phyloP scores from a whole-genome alignment of 164 flowering plant genomes.

The Magnolia sinica region DNA sequence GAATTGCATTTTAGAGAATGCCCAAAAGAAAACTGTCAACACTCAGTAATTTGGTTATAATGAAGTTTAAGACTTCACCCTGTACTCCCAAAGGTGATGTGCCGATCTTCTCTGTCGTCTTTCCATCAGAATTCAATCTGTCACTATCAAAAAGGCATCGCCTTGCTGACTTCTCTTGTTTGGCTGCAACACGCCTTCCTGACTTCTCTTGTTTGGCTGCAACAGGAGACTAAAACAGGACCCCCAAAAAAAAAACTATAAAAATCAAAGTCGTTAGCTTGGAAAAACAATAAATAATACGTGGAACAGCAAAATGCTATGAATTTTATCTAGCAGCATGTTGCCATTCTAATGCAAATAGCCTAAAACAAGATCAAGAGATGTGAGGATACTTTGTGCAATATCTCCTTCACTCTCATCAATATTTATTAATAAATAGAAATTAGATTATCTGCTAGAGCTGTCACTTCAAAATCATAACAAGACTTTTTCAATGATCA shows the following conservation, averaged over 20 bases:
- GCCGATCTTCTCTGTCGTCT: not conserved
- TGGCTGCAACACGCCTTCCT: slow-evolving; percentile 1
- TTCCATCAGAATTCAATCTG: not conserved
- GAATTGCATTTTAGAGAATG: not conserved
- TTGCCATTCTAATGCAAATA: no score
- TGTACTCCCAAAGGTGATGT: not conserved
- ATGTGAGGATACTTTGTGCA: no score
- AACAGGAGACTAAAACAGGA: slow-evolving; percentile 2
- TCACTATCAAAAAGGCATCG: slow-evolving; percentile 1
- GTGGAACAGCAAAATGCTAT: not conserved
- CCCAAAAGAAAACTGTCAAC: slow-evolving; percentile 4
- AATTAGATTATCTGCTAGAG: not conserved
- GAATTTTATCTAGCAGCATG: no score
- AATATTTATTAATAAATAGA: not conserved
- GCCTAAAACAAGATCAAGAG: no score
- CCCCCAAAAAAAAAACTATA: not conserved
- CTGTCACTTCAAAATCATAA: not conserved
- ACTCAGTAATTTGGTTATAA: not conserved
- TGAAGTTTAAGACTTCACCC: slow-evolving; percentile 5
- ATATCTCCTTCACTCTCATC: not conserved
- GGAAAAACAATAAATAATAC: not conserved
- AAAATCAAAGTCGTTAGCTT: not conserved
- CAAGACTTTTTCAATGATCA: not conserved
- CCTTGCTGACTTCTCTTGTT: slow-evolving; percentile 6
- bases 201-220: slow-evolving; percentile 1